These are phyloP conservation scores for Pyropia yezoensis DNA, from an alignment of 23 red algal genomes.

Conservation along the genomic window DNA sequence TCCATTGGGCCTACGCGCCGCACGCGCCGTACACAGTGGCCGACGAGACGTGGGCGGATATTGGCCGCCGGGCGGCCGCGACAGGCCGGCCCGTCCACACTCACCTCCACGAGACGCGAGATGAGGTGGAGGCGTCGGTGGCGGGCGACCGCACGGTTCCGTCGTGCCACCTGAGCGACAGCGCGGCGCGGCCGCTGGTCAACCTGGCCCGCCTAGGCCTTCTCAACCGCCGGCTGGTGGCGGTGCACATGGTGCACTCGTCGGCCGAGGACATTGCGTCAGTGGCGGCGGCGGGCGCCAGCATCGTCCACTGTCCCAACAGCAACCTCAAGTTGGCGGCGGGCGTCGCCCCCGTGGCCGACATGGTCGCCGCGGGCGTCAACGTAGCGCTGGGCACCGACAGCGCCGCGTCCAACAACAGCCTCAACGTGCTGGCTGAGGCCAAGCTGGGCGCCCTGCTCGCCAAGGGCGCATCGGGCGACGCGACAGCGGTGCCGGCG, in stretches of 20 bases:
- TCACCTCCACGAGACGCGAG: conserved; percentile 91
- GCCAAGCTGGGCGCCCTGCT: conserved; percentile 64
- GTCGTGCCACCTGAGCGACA: conserved; percentile 71
- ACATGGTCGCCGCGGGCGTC: conserved; percentile 74
- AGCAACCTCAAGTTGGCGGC: conserved; percentile 91
- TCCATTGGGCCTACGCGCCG: conserved; percentile 83
- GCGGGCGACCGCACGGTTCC: conserved; percentile 44
- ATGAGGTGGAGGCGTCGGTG: conserved; percentile 52
- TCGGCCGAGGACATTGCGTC: conserved; percentile 68
- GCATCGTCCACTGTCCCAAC: conserved; percentile 82
- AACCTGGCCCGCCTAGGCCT: conserved; percentile 70
- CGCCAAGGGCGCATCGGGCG: conserved; percentile 55
- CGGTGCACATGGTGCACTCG: conserved; percentile 83
- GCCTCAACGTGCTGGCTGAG: conserved; percentile 69
- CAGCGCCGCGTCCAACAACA: conserved; percentile 83
- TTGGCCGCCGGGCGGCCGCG: conserved; percentile 11
- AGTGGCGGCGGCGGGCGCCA: conserved; percentile 42
- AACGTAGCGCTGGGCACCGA: conserved; percentile 96
- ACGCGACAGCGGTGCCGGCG: conserved; percentile 51
- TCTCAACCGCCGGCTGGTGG: conserved; percentile 39
- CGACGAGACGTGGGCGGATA: conserved; percentile 27
- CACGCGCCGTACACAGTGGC: conserved; percentile 94
- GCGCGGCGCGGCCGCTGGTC: conserved; percentile 45
- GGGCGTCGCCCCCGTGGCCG: conserved; percentile 67
- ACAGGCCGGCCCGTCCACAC: conserved; percentile 66